phyloP scores from a whole-genome alignment of 2,329 filamentous ascomycete species.

The Colletotrichum sp. region DNA sequence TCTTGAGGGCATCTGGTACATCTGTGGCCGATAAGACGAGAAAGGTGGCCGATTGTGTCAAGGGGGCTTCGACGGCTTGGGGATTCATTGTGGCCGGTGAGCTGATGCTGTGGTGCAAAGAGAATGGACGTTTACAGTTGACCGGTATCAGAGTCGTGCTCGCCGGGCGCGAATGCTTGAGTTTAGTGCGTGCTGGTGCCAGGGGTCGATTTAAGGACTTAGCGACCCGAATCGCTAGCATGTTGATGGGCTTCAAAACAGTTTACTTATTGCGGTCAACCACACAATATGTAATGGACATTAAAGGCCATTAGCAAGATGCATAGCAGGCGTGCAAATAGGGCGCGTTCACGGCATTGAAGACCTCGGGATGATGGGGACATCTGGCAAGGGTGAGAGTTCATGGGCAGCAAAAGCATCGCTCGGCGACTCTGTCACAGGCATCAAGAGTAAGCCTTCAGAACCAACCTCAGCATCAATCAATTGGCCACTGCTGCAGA shows the following conservation, averaged over 20 bases:
- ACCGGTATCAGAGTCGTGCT: not conserved
- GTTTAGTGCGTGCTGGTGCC: too few species aligned
- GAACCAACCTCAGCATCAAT: too few species aligned
- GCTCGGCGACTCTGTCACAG: too few species aligned
- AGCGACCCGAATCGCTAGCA: not conserved
- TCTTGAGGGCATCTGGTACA: conserved; percentile 37
- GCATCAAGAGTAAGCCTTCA: too few species aligned
- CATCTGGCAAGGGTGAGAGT: not conserved
- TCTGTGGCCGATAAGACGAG: conserved; percentile 50
- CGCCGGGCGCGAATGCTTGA: not conserved
- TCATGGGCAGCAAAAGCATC: not conserved
- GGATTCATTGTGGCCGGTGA: conserved; percentile 36
- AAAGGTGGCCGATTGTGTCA: conserved; percentile 60
- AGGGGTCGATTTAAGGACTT: too few species aligned
- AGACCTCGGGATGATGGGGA: not conserved
- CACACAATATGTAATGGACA: too few species aligned
- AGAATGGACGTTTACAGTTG: not conserved
- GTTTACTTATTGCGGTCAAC: too few species aligned
- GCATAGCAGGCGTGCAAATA: not conserved
- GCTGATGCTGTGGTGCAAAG: not conserved
- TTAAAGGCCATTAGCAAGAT: too few species aligned
- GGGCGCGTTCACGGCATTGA: not conserved
- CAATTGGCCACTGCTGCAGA: too few species aligned
- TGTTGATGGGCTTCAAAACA: not conserved
- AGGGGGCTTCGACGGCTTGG: conserved; percentile 53